Base-by-base conservation (phyloP, 495 filamentous ascomycete genomes). In the Lasiosphaeriaceae sp. region DNA sequence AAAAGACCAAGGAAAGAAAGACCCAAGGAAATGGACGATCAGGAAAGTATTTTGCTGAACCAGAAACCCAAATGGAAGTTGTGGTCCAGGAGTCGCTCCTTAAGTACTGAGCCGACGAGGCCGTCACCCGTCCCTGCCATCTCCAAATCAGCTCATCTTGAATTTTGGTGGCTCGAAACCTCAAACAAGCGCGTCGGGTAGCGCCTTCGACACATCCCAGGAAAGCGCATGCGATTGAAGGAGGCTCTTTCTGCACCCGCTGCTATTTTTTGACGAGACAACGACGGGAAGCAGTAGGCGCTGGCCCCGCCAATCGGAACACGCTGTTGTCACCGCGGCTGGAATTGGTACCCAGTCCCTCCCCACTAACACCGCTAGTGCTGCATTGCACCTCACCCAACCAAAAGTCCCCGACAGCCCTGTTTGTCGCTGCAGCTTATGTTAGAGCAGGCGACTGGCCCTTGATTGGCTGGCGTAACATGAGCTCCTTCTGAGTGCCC, bases 371-470 rank as follows among this genome's bases (percentile, higher is more conserved):
- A 5, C 39, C 39, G 39, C 39, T 43, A 7, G 2, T n/a, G 39
- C n/a, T 43, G 39, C 39, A 43, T n/a, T 43, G 39, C 39, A 43
- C 39, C 39, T 4, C 39, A 19, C 16, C 56, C 50, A 55, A 55
- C 49, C 56, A 55, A 53, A 57, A 54, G 19, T 52, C 49, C 34
- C 55, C 62, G 74, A 58, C 60, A 59, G 63, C 41, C 35, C 48
- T 34, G 73, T 69, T 48, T 50, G 59, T 11, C 68, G 47, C 47
- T 14, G 16, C 21, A 35, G 14, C 46, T 17, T 43, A 12, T 43
- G n/a, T 43, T 43, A 6, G 39, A 43, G 39, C 1, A 43, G 16
- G n/a, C 39, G 39, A 43, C 39, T 17, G n/a, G 14, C 12, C 14
- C 9, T 43, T 17, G 39, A 43, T 43, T 43, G 39, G 39, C 39